Base-by-base conservation (phyloP, 148 eudicot genomes). In the Cornus florida region DNA sequence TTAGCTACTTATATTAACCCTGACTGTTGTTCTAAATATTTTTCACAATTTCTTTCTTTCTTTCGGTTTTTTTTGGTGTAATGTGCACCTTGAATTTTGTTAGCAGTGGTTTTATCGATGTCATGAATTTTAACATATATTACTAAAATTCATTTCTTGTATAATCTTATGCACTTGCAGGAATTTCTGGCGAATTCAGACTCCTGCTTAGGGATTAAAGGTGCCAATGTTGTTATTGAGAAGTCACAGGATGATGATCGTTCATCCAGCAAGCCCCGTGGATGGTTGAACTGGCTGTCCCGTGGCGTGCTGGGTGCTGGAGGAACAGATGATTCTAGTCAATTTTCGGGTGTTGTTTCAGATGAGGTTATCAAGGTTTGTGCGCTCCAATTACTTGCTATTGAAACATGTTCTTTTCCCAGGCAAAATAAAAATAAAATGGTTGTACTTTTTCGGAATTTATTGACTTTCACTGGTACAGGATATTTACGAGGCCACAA, bases 221-320 rank as follows among this genome's bases (percentile, higher is more conserved):
- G 79, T 69, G 79, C 70, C 22, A 77, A 39, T 71, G 8, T 66
- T 70, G 70, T 79, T 76, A 70, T 53, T 71, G 97, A 89, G 67
- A 89, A 86, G 79, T 70, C 83, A 72, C 80, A 67, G 73, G 84
- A 78, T 81, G 92, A 91, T 73, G 97, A 92, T 69, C 86, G 78
- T 72, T 64, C 87, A 59, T 82, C 97, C 53, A 84, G 83, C 80
- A 90, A 77, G 86, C 81, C 95, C 72, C 95, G 95, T 82, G 97
- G 99, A 82, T 96, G 98, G 99, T 79, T 96, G 82, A 92, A 94
- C 77, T 96, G 99, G 99, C 86, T 96, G 72, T 96, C 99, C 67
- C 92, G 88, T 83, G 99, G 99, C 79, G 91, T 96, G 86, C 97
- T 96, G 76, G 99, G 99, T 83, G 99, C 95, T 77, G 98, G 98